A percentile compares a stretch with the other conserved stretches of the same genome.
Conservation (phyloP, 192 early-diverging fungal genomes). For the Mortierella claussenii region DNA sequence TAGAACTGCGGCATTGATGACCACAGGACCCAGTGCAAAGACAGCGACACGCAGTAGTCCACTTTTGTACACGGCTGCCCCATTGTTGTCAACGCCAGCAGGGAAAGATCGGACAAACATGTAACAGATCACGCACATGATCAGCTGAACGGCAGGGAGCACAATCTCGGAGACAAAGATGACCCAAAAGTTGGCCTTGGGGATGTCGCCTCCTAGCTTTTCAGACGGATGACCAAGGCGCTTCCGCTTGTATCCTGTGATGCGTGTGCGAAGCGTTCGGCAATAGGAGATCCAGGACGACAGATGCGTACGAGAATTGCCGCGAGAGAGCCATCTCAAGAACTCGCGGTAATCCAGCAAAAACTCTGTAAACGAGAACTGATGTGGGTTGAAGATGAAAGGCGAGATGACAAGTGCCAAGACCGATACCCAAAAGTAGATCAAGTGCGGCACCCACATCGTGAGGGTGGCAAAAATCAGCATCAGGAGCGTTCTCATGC, state of each 20-base stretch:
- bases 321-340: slow-evolving; percentile 83
- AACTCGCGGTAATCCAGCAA: slow-evolving; percentile 84
- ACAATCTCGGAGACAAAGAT: slow-evolving; percentile 80
- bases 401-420: slow-evolving; percentile 81
- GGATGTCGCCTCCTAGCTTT: slow-evolving; percentile 64
- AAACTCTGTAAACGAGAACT: slow-evolving; percentile 82
- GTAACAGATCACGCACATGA: slow-evolving; percentile 70
- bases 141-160: slow-evolving; percentile 70
- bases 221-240: slow-evolving; percentile 76
- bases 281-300: slow-evolving; percentile 86
- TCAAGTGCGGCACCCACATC: slow-evolving; percentile 77
- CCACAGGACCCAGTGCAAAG: slow-evolving; percentile 75
- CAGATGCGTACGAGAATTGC: slow-evolving; percentile 77
- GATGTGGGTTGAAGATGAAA: slow-evolving; percentile 89
- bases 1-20: slow-evolving; percentile 74
- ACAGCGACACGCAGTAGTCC: slow-evolving; percentile 69
- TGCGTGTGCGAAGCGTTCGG: slow-evolving; percentile 71
- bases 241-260: slow-evolving; percentile 85
- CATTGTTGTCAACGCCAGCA: slow-evolving; percentile 3
- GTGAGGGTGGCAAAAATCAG: slow-evolving; percentile 79
- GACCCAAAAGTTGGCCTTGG: slow-evolving; percentile 70
- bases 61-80: slow-evolving; percentile 41
- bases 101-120: slow-evolving; percentile 75
- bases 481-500: slow-evolving; percentile 73
- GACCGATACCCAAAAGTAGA: slow-evolving; percentile 87